Conservation (phyloP, 805 yeast species). For the Jamesozyma gamospora region DNA sequence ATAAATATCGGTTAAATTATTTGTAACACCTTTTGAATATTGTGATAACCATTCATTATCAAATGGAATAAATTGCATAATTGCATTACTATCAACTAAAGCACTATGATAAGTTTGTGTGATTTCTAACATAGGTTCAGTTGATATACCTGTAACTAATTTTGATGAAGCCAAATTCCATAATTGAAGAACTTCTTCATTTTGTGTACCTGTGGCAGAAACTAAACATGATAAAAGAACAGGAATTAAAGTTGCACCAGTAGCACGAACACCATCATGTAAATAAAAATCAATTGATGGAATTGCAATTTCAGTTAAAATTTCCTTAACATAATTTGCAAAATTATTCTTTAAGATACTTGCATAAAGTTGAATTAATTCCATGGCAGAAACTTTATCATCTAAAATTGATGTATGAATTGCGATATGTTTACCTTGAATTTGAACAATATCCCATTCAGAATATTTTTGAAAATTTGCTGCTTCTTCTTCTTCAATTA, state of each 20-base stretch:
- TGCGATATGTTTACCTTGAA: slow-evolving; percentile 88
- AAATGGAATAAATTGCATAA: slow-evolving; percentile 57
- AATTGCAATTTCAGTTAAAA: slow-evolving; percentile 65
- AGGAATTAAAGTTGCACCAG: slow-evolving; percentile 81
- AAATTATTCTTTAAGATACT: slow-evolving; percentile 73
- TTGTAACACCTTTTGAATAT: slow-evolving; percentile 49
- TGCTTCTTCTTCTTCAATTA: slow-evolving; percentile 82
- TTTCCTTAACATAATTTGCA: slow-evolving; percentile 70
- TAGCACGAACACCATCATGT: slow-evolving; percentile 88
- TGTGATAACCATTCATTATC: slow-evolving; percentile 43
- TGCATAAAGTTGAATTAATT: slow-evolving; percentile 74
- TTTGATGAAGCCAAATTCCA: slow-evolving; percentile 67
- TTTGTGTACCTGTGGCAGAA: slow-evolving; percentile 37
- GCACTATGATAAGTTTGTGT: slow-evolving; percentile 69
- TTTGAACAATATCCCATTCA: slow-evolving; percentile 90
- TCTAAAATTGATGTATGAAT: slow-evolving; percentile 91
- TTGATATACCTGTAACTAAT: slow-evolving; percentile 54
- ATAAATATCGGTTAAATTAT: slow-evolving; percentile 56
- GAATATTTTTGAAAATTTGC: slow-evolving; percentile 75
- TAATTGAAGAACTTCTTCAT: slow-evolving; percentile 51
- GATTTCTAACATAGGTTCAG: slow-evolving; percentile 78
- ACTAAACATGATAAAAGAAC: slow-evolving; percentile 58
- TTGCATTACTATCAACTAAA: slow-evolving; percentile 52
- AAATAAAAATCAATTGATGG: slow-evolving; percentile 87
- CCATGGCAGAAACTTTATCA: slow-evolving; percentile 89